Conservation (phyloP, 225 moss, liverwort and hornwort species). For the Anthoceros angustus region DNA sequence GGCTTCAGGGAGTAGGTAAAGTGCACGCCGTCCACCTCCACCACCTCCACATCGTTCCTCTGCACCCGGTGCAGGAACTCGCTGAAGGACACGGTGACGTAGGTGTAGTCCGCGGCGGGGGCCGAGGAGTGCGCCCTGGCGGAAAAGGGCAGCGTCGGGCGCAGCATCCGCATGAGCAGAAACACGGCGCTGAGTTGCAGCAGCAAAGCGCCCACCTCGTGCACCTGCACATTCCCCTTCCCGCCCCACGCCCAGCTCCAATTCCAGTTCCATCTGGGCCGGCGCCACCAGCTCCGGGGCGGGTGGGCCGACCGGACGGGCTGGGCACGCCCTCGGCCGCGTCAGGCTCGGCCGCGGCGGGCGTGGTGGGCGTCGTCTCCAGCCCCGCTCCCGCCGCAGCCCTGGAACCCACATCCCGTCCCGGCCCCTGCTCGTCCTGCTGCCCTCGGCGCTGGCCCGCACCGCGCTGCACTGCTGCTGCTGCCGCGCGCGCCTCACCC, state of each 20-base stretch:
- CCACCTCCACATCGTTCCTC: conserved; percentile 59
- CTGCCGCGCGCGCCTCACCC: background rate
- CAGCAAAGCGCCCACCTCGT: conserved; percentile 79
- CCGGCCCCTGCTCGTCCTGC: background rate
- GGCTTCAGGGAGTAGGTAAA: conserved; percentile 67
- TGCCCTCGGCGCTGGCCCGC: background rate
- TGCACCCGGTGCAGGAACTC: conserved; percentile 67
- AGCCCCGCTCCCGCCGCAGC: background rate
- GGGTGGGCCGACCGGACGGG: conserved; percentile 52
- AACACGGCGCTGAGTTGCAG: conserved; percentile 86
- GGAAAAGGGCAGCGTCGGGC: conserved; percentile 63
- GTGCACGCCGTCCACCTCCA: conserved; percentile 86
- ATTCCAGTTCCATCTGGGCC: conserved; percentile 52
- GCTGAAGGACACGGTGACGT: conserved; percentile 84
- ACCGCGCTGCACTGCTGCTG: background rate
- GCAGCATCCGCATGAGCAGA: conserved; percentile 81
- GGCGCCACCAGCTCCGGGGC: conserved; percentile 69
- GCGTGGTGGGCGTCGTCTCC: background rate
- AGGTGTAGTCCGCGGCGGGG: conserved; percentile 38
- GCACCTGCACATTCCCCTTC: conserved; percentile 49
- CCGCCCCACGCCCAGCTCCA: conserved; percentile 42
- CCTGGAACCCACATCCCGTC: background rate
- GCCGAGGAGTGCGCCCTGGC: conserved; percentile 42
- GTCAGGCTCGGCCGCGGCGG: conserved; percentile 11
- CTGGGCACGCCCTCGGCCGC: conserved; percentile 36